Evolutionary conservation across 169 alveolate species (phyloP).

Genomic region (Cryptosporidium xiaoi): DNA sequence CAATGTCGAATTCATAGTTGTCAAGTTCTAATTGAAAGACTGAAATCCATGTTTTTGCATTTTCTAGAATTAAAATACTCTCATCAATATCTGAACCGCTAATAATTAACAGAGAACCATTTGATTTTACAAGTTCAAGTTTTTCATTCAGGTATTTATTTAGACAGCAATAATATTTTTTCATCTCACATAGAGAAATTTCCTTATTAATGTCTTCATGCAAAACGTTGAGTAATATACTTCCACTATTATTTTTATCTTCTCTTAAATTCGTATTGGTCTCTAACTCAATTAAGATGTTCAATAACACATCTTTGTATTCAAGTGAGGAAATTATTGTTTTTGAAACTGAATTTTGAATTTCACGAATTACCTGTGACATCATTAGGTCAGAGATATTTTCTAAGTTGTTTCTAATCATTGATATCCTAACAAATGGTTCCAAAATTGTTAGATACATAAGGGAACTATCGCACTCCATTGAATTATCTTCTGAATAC

Average conservation of each 20-base stretch:
- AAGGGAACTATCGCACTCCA: constrained; percentile 45
- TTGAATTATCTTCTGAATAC: constrained; percentile 3
- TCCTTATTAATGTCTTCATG: not conserved
- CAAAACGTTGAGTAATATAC: constrained; percentile 1
- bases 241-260: constrained; percentile 1
- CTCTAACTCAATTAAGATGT: constrained; percentile 28
- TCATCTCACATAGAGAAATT: not conserved
- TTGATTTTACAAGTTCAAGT: not conserved
- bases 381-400: constrained; percentile 24
- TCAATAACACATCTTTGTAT: constrained; percentile 11
- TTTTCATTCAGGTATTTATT: not conserved
- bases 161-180: not conserved
- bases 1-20: constrained; percentile 12
- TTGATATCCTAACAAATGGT: constrained; percentile 26
- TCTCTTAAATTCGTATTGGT: not conserved
- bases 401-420: not conserved
- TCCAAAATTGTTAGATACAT: constrained; percentile 46
- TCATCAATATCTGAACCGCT: not conserved
- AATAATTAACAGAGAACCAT: not conserved
- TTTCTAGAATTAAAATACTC: constrained; percentile 1
- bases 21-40: constrained; percentile 7
- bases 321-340: constrained; percentile 25
- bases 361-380: constrained; percentile 9
- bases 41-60: constrained; percentile 40
- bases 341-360: constrained; percentile 10